Base-by-base conservation (phyloP, 1,284 basidiomycete species). In the Naganishia sp. region DNA sequence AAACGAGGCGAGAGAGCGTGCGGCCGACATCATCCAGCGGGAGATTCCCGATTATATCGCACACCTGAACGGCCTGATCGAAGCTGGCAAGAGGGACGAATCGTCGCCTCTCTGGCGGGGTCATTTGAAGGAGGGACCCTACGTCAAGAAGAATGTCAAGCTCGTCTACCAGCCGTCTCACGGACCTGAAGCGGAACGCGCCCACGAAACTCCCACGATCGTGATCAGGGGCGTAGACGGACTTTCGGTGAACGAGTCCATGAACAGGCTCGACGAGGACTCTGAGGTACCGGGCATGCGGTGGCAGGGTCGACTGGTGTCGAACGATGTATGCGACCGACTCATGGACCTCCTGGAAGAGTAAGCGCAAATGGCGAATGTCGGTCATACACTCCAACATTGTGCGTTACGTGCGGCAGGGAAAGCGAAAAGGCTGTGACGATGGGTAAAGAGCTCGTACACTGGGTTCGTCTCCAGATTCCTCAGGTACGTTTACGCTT, bases 51-150 rank as follows among this genome's bases (percentile, higher is more conserved):
- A 25, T 1, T 56, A 65, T 39, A 44, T 65, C 21, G 28, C 15
- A 6, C 39, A 57, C 18, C 33, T 65, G 4, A 23, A 57, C 11
- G 21, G 31, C 3, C 21, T 65, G 6, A 25, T 65, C 45, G 23
- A 44, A 28, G 23, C 25, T 11, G 23, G 46, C 13, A 43, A 57
- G 16, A 31, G 36, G 18, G 46, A 65, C n/a, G 6, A 21, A 0
- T 44, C 46, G 33, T 59, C 56, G 3, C 64, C 64, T 18, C 49
- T 65, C 1, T 65, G 64, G 64, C 16, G 36, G 11, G 64, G 64
- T 7, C 54, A 65, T 42, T 33, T 65, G 21, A 25, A 65, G 16
- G n/a, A 36, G 15, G 55, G 55, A 6, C 3, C 55, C 1, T 65
- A 57, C 31, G 46, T 57, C 31, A 56, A 55, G 33, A 36, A 57